Percentiles rank a stretch among this genome's conserved stretches.
Evolutionary conservation across 768 basidiomycete genomes (phyloP).

Genomic region (Xerocomus brunneocitrinus): DNA sequence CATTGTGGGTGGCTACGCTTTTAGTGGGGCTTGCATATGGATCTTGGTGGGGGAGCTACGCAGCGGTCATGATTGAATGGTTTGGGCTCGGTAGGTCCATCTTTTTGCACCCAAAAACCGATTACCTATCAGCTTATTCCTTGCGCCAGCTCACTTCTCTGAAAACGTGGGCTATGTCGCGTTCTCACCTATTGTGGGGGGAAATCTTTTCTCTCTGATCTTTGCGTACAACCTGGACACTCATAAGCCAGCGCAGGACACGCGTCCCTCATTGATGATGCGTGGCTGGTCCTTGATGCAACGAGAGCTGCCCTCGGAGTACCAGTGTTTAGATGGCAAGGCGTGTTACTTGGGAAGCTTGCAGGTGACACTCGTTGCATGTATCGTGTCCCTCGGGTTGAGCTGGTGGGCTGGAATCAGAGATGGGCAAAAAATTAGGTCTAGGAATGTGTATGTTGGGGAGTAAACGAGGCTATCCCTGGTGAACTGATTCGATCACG

Average conservation of each 20-base stretch:
- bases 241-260: conserved; percentile 38
- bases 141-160: conserved; percentile 52
- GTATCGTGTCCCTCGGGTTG: conserved; percentile 32
- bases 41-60: conserved; percentile 64
- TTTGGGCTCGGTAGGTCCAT: conserved; percentile 71
- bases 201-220: conserved; percentile 75
- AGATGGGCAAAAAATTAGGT: conserved; percentile 17
- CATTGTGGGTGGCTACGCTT: conserved; percentile 54
- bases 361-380: conserved; percentile 40
- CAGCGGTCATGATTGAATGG: conserved; percentile 79
- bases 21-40: conserved; percentile 56
- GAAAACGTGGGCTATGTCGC: conserved; percentile 85
- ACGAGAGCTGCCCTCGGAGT: conserved; percentile 27
- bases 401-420: conserved; percentile 36
- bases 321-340: conserved; percentile 55
- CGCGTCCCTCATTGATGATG: background rate
- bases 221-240: conserved; percentile 81
- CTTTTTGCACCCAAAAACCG: background rate
- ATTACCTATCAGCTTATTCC: conserved; percentile 15
- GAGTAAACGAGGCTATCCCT: background rate
- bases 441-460: background rate
- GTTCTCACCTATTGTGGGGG: conserved; percentile 69
- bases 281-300: background rate
- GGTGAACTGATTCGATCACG: too few species aligned
- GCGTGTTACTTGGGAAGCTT: conserved; percentile 59